Base-by-base conservation (phyloP, 495 filamentous ascomycete species). In the Talaromyces wortmannii region DNA sequence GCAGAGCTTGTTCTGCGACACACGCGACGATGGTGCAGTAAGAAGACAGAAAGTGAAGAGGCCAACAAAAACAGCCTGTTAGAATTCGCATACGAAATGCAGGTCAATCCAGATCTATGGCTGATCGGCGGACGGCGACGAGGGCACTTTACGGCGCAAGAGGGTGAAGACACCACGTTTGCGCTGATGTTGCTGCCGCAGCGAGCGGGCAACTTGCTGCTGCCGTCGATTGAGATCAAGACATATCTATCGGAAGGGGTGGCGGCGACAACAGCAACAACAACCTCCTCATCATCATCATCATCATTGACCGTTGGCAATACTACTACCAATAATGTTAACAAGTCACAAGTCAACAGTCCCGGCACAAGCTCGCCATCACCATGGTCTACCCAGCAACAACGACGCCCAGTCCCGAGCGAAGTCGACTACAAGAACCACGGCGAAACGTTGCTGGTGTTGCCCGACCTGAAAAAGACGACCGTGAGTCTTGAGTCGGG, bases 51-150 rank as follows among this genome's bases (percentile, higher is more conserved):
- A 30, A 63, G 63, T 3, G 64, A 70, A 33, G 64, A 68, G 10
- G 64, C 70, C 8, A 23, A 23, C 23, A 23, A 4, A 1, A 23
- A 23, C 23, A 70, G 68, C 7, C 74, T 84, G 33, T 70, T 94
- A 2, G 85, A 90, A 61, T 96, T 96, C 67, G 81, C 84, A 56
- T 95, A 90, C 67, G 91, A 96, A 61, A 66, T 98, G 10, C 82
- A 87, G 42, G 85, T 88, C 10, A 81, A 85, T 33, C 67, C 82
- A 0, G 91, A 95, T 11, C 74, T 76, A 1, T 98, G 92, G 92
- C 78, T 95, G 1, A 71, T 97, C 5, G 91, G 90, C 31, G 94
- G 95, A 0, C 79, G 85, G 36, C 78, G 88, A 18, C 86, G 87
- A 55, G 86, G 83, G 0, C 88, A 90, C 58, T 96, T 95, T 67